Percentiles rank a stretch among this genome's conserved stretches.
These are phyloP conservation scores for Grosmannia huntii DNA, from an alignment of 2,329 filamentous ascomycete genomes.

Conservation along the genomic window DNA sequence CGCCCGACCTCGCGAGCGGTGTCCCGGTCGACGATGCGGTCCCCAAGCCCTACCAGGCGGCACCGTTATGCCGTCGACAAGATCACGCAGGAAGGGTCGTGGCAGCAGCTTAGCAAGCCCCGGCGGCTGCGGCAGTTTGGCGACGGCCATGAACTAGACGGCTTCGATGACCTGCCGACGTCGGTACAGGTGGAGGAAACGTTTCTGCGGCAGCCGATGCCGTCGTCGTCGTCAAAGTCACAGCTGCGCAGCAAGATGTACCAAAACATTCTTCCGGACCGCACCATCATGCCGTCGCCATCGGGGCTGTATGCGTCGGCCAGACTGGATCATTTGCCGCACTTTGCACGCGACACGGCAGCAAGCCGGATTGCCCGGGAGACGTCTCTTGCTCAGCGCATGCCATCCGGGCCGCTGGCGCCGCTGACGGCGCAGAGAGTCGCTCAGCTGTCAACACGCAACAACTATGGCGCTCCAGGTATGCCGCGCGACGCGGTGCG, in stretches of 20 bases:
- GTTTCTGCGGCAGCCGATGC: slow-evolving; percentile 68
- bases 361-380: slow-evolving; percentile 54
- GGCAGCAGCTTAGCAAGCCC: slow-evolving; percentile 62
- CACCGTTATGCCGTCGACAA: slow-evolving; percentile 25
- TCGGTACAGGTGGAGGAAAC: slow-evolving; percentile 70
- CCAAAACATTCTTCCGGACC: slow-evolving; percentile 41
- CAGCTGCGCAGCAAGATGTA: slow-evolving; percentile 42
- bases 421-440: slow-evolving; percentile 43
- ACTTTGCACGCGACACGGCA: slow-evolving; percentile 52
- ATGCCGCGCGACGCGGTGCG: slow-evolving; percentile 22
- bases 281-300: slow-evolving; percentile 39
- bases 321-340: slow-evolving; percentile 40
- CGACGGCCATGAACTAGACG: slow-evolving; percentile 82
- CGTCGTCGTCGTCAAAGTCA: slow-evolving; percentile 52
- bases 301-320: slow-evolving; percentile 44
- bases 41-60: slow-evolving; percentile 43
- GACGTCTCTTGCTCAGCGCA: slow-evolving; percentile 46
- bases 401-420: slow-evolving; percentile 38
- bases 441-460: slow-evolving; percentile 37
- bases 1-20: slow-evolving; percentile 44
- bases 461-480: slow-evolving; percentile 29
- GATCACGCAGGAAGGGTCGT: slow-evolving; percentile 31
- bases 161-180: slow-evolving; percentile 88
- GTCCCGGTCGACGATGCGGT: slow-evolving; percentile 45
- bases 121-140: slow-evolving; percentile 64